phyloP scores from a whole-genome alignment of 2,329 filamentous ascomycete genomes.

The Pezicula radicicola region DNA sequence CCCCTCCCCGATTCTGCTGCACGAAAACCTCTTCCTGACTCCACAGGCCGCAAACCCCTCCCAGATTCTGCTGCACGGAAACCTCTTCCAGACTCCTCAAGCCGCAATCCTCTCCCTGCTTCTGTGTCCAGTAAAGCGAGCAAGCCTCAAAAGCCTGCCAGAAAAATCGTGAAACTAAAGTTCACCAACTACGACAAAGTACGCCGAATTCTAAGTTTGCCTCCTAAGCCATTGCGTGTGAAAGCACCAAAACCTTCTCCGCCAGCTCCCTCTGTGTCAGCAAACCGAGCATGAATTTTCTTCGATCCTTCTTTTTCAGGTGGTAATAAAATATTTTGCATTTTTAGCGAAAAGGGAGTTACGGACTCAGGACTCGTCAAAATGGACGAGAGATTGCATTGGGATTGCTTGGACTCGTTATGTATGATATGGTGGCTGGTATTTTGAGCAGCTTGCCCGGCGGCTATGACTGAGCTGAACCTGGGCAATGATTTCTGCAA shows the following conservation, averaged over 20 bases:
- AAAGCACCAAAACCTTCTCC: neutral
- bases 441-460: no score
- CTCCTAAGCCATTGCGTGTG: neutral
- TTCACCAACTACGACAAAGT: slow-evolving; percentile 2
- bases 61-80: neutral
- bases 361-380: no score
- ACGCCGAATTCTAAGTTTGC: no score
- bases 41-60: slow-evolving; percentile 3
- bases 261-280: neutral
- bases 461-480: no score
- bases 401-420: no score
- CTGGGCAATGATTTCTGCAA: no score
- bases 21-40: slow-evolving; percentile 11
- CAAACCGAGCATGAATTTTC: no score
- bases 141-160: neutral
- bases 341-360: no score
- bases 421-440: no score
- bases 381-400: no score
- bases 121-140: slow-evolving; percentile 1
- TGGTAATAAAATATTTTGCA: no score
- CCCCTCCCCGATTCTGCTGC: slow-evolving; percentile 10
- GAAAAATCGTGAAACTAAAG: slow-evolving; percentile 5
- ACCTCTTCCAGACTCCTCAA: slow-evolving; percentile 4
- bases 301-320: no score
- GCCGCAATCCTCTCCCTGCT: slow-evolving; percentile 3